Evolutionary conservation across 208 protist species (phyloP).

Genomic region (Phytomonas sp.): DNA sequence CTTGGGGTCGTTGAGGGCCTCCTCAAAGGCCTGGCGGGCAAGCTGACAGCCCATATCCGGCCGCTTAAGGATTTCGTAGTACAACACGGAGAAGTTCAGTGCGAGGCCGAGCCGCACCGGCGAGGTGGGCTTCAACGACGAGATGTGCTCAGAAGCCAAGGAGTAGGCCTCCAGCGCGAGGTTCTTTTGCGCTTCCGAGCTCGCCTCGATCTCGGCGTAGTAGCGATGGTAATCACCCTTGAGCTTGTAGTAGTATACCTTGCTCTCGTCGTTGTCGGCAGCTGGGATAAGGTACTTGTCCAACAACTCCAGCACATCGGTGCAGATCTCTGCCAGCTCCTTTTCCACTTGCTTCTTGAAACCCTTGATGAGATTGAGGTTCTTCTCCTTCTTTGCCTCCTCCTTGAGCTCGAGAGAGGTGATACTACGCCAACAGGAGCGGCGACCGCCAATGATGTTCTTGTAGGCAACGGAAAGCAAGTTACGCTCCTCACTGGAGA

Average conservation of each 20-base stretch:
- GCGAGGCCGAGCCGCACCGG: conserved; percentile 98
- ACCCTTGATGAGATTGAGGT: conserved; percentile 89
- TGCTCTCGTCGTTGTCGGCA: conserved; percentile 73
- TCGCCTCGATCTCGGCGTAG: conserved; percentile 91
- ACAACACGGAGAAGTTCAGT: conserved; percentile 99
- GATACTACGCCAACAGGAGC: conserved; percentile 98
- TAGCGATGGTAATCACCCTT: conserved; percentile 97
- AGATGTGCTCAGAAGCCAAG: conserved; percentile 77
- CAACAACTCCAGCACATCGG: conserved; percentile 94
- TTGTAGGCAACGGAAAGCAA: conserved; percentile 99
- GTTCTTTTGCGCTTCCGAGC: conserved; percentile 80
- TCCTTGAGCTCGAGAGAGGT: conserved; percentile 96
- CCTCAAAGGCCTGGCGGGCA: conserved; percentile 96
- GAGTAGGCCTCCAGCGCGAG: conserved; percentile 87
- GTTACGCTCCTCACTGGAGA: conserved; percentile 99
- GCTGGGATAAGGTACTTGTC: conserved; percentile 93
- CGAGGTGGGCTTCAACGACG: conserved; percentile 85
- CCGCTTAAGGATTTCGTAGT: conserved; percentile 98
- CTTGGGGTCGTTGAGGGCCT: conserved; percentile 95
- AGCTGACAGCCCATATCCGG: conserved; percentile 95
- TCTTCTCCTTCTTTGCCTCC: conserved; percentile 82
- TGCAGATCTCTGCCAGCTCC: conserved; percentile 97
- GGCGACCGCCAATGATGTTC: conserved; percentile 98
- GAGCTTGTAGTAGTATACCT: conserved; percentile 94
- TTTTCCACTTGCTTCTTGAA: conserved; percentile 97